A percentile compares a stretch with the other conserved stretches of the same genome.
phyloP scores from a whole-genome alignment of 1,139 yeast genomes.

The Geotrichum citri-aurantii region DNA sequence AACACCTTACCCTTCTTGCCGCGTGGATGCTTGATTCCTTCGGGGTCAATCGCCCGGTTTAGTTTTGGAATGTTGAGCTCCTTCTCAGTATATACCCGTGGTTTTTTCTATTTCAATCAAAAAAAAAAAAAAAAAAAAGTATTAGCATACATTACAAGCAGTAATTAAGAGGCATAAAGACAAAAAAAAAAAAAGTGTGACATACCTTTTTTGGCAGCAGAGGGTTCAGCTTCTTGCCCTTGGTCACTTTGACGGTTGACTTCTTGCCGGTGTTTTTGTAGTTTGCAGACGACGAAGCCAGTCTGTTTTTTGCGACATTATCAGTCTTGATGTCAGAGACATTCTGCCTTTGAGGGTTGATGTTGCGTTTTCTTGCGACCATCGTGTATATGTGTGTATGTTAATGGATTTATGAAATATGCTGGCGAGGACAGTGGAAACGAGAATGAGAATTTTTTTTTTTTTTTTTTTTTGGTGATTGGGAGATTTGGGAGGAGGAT shows the following conservation, averaged over 20 bases:
- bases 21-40: slow-evolving; percentile 59
- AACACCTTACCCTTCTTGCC: slow-evolving; percentile 95
- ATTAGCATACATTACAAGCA: neutral
- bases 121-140: neutral
- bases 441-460: slow-evolving; percentile 4
- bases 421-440: neutral
- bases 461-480: neutral
- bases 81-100: slow-evolving; percentile 59
- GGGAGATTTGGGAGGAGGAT: neutral
- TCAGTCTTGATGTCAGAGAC: slow-evolving; percentile 19
- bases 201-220: slow-evolving; percentile 17
- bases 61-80: slow-evolving; percentile 73
- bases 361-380: slow-evolving; percentile 21
- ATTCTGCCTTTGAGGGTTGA: slow-evolving; percentile 24
- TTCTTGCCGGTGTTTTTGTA: slow-evolving; percentile 25
- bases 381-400: slow-evolving; percentile 12
- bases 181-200: neutral
- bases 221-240: slow-evolving; percentile 17
- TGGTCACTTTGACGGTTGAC: slow-evolving; percentile 17
- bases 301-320: slow-evolving; percentile 24
- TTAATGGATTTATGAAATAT: neutral
- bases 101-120: slow-evolving; percentile 40
- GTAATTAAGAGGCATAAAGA: neutral
- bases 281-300: slow-evolving; percentile 25
- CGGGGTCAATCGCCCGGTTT: slow-evolving; percentile 81